Conservation (phyloP, 805 yeast genomes). For the Yamadazyma olivae region DNA sequence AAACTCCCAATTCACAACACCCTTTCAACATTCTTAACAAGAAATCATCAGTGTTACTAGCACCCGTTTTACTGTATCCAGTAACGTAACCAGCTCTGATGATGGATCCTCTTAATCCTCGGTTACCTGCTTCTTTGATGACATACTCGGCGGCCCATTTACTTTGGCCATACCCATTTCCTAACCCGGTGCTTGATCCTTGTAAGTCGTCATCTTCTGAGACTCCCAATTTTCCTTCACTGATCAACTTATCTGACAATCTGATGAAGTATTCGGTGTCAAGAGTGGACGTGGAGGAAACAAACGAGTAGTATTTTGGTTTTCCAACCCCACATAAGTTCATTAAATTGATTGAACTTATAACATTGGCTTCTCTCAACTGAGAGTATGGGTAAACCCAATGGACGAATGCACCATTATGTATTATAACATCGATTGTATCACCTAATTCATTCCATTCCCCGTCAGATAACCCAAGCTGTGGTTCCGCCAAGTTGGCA, state of each 20-base stretch:
- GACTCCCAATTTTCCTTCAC: slow-evolving; percentile 68
- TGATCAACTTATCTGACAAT: slow-evolving; percentile 66
- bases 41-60: slow-evolving; percentile 96
- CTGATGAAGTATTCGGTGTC: slow-evolving; percentile 81
- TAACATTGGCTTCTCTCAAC: slow-evolving; percentile 88
- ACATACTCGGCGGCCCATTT: slow-evolving; percentile 97
- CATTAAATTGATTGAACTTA: slow-evolving; percentile 82
- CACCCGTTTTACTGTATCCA: slow-evolving; percentile 80
- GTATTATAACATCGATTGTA: slow-evolving; percentile 77
- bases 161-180: slow-evolving; percentile 95
- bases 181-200: slow-evolving; percentile 80
- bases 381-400: slow-evolving; percentile 97
- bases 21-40: slow-evolving; percentile 93
- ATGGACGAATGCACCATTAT: slow-evolving; percentile 97
- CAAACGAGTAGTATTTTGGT: slow-evolving; percentile 84
- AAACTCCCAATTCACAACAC: slow-evolving; percentile 78
- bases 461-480: slow-evolving; percentile 62
- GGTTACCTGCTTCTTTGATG: slow-evolving; percentile 80
- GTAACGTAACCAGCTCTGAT: slow-evolving; percentile 96
- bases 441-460: slow-evolving; percentile 59
- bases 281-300: slow-evolving; percentile 90
- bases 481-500: slow-evolving; percentile 74
- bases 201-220: slow-evolving; percentile 78
- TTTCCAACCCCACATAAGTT: slow-evolving; percentile 74
- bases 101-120: slow-evolving; percentile 85